These are phyloP conservation scores for Taphrina flavorubra DNA, from an alignment of 1,139 yeast species.

Conservation along the genomic window DNA sequence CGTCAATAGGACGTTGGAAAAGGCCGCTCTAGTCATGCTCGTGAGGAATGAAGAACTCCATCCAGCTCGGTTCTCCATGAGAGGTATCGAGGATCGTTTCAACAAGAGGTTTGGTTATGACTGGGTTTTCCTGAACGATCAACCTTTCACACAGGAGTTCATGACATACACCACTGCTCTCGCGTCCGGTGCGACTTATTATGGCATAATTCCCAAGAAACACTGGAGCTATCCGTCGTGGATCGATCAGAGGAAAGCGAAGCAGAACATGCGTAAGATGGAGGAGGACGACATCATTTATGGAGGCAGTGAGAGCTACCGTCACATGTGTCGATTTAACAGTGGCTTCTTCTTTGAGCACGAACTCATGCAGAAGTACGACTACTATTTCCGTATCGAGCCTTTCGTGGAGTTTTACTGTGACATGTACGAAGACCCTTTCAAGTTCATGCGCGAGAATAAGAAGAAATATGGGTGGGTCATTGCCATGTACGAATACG, in stretches of 20 bases:
- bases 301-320: slow-evolving; percentile 69
- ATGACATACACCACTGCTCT: slow-evolving; percentile 55
- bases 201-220: slow-evolving; percentile 66
- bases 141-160: slow-evolving; percentile 61
- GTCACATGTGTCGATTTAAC: slow-evolving; percentile 91
- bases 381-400: slow-evolving; percentile 94
- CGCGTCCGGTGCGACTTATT: slow-evolving; percentile 67
- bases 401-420: slow-evolving; percentile 80
- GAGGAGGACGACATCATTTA: slow-evolving; percentile 61
- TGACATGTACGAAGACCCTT: slow-evolving; percentile 80
- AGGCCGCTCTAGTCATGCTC: slow-evolving; percentile 74
- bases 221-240: slow-evolving; percentile 77
- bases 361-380: slow-evolving; percentile 70
- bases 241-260: slow-evolving; percentile 66
- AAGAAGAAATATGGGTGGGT: slow-evolving; percentile 78
- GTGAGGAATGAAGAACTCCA: slow-evolving; percentile 73
- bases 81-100: slow-evolving; percentile 72
- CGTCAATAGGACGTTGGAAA: slow-evolving; percentile 46
- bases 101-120: slow-evolving; percentile 69
- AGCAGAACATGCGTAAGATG: slow-evolving; percentile 57
- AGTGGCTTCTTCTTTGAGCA: slow-evolving; percentile 89
- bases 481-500: slow-evolving; percentile 81
- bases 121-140: slow-evolving; percentile 80
- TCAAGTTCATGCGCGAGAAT: slow-evolving; percentile 78
- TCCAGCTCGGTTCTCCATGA: slow-evolving; percentile 64